Conservation (phyloP, 2,329 filamentous ascomycete genomes). For the Gnomoniopsis smithogilvyi region DNA sequence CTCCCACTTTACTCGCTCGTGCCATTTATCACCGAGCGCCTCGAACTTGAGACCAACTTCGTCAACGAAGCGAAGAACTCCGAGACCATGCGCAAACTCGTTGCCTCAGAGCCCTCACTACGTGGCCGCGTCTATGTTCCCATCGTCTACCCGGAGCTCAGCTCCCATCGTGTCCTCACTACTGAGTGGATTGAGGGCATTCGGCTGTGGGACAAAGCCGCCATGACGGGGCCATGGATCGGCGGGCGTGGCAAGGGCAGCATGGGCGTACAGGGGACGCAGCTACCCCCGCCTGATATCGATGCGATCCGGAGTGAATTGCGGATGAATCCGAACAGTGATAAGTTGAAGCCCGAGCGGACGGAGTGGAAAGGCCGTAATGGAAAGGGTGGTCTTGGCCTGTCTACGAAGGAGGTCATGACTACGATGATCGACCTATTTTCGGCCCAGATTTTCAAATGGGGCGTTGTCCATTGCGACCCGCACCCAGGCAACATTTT, state of each 20-base stretch:
- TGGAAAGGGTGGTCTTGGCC: slow-evolving; percentile 75
- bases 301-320: slow-evolving; percentile 41
- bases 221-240: slow-evolving; percentile 73
- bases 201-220: slow-evolving; percentile 85
- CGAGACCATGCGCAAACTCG: slow-evolving; percentile 74
- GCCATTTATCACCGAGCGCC: slow-evolving; percentile 88
- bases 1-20: slow-evolving; percentile 89
- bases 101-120: slow-evolving; percentile 72
- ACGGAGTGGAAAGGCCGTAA: slow-evolving; percentile 72
- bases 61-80: slow-evolving; percentile 87
- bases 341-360: slow-evolving; percentile 75
- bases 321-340: slow-evolving; percentile 49
- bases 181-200: slow-evolving; percentile 98
- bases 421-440: slow-evolving; percentile 95
- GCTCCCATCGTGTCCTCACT: slow-evolving; percentile 79
- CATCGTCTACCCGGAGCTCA: slow-evolving; percentile 77
- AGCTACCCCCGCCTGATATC: slow-evolving; percentile 52
- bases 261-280: slow-evolving; percentile 69
- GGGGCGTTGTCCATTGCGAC: slow-evolving; percentile 93
- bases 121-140: slow-evolving; percentile 85
- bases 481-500: slow-evolving; percentile 98
- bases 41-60: slow-evolving; percentile 93
- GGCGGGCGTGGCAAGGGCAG: slow-evolving; percentile 75
- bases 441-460: slow-evolving; percentile 96
- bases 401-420: slow-evolving; percentile 86